Percentiles rank a stretch among this genome's conserved stretches.
Conservation (phyloP, 1,139 yeast species). For the Groenewaldozyma sp. region DNA sequence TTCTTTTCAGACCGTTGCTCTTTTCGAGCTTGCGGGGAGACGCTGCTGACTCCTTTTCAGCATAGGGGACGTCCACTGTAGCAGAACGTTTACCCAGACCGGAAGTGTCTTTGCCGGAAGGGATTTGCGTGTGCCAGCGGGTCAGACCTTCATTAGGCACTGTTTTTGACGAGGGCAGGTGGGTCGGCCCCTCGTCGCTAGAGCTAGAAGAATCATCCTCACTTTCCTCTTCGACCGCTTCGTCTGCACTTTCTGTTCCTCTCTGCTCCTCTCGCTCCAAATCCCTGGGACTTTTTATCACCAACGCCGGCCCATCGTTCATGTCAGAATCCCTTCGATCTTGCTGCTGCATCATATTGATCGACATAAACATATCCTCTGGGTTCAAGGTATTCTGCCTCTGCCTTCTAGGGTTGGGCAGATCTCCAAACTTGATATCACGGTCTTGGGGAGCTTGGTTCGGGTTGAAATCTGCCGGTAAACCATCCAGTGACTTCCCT, state of each 20-base stretch:
- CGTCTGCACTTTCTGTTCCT: conserved; percentile 4
- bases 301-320: conserved; percentile 59
- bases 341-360: conserved; percentile 57
- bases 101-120: neutral
- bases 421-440: conserved; percentile 22
- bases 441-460: conserved; percentile 12
- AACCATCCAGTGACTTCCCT: neutral
- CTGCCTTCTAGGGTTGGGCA: conserved; percentile 37
- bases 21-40: neutral
- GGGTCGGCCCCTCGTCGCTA: conserved; percentile 10
- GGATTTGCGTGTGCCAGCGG: neutral
- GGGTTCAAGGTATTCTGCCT: conserved; percentile 52
- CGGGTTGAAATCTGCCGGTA: neutral
- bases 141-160: neutral
- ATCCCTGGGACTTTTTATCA: conserved; percentile 72
- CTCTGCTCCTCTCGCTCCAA: conserved; percentile 36
- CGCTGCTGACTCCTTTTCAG: neutral
- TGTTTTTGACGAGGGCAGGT: conserved; percentile 12
- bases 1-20: conserved; percentile 18
- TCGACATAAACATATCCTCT: conserved; percentile 74
- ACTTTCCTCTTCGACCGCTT: neutral
- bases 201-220: conserved; percentile 3
- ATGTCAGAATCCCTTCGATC: conserved; percentile 23
- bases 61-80: conserved; percentile 34
- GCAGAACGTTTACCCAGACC: conserved; percentile 36